Conservation (phyloP, 2,329 filamentous ascomycete genomes). For the Penicillium hesseltinei region DNA sequence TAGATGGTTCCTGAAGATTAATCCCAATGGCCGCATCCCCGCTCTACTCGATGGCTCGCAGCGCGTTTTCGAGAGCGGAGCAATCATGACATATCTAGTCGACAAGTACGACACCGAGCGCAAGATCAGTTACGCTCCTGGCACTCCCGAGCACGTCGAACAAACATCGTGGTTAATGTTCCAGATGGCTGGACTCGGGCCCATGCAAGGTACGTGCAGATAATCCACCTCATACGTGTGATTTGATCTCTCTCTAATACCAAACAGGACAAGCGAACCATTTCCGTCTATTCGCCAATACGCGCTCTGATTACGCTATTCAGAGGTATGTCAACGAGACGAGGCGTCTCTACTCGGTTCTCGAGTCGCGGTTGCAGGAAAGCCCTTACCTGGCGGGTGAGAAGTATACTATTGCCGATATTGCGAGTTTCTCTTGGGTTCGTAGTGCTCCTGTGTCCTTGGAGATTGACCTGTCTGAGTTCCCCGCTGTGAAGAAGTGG, state of each 20-base stretch:
- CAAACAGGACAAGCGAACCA: conserved; percentile 47
- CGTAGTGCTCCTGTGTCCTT: conserved; percentile 19
- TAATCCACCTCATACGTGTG: not conserved
- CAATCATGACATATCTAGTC: conserved; percentile 48
- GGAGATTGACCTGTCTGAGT: conserved; percentile 34
- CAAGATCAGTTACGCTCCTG: conserved; percentile 45
- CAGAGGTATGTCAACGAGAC: conserved; percentile 51
- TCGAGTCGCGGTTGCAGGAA: conserved; percentile 43
- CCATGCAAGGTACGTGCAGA: conserved; percentile 40
- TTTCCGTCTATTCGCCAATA: conserved; percentile 46
- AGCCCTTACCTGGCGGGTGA: conserved; percentile 47
- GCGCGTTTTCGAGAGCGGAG: conserved; percentile 47
- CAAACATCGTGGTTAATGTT: conserved; percentile 48
- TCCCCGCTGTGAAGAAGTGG: conserved; percentile 35
- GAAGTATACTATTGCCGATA: conserved; percentile 50
- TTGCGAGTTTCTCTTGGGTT: conserved; percentile 49
- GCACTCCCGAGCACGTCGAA: conserved; percentile 45
- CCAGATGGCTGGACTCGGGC: conserved; percentile 43
- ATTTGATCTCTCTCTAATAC: not conserved
- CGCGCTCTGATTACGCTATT: conserved; percentile 47
- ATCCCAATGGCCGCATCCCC: conserved; percentile 51
- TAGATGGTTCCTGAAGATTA: conserved; percentile 48
- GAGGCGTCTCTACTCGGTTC: conserved; percentile 48
- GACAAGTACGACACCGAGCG: conserved; percentile 46
- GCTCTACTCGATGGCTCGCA: conserved; percentile 43